A percentile compares a stretch with the other conserved stretches of the same genome.
phyloP scores from a whole-genome alignment of 148 eudicot genomes.

The Persicaria tinctoria region DNA sequence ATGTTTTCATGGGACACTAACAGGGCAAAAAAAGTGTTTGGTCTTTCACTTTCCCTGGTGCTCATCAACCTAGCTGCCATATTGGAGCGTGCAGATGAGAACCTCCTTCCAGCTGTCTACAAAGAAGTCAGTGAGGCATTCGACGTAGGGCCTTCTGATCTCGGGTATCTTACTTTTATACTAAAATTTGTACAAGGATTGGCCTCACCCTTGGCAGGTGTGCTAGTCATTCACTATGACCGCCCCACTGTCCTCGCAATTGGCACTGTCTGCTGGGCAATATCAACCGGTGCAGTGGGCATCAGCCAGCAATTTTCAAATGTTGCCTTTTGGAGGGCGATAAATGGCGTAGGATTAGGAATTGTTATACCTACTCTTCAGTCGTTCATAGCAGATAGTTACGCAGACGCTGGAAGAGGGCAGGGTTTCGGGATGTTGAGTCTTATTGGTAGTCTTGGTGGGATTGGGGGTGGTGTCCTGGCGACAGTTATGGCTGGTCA shows the following conservation, averaged over 20 bases:
- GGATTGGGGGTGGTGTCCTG: slow-evolving; percentile 82
- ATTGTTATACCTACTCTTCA: slow-evolving; percentile 94
- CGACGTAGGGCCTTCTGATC: slow-evolving; percentile 74
- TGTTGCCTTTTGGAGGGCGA: slow-evolving; percentile 84
- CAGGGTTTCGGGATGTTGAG: slow-evolving; percentile 73
- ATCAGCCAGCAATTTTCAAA: slow-evolving; percentile 56
- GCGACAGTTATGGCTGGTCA: slow-evolving; percentile 86
- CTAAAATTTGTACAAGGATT: slow-evolving; percentile 71
- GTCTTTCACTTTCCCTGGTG: slow-evolving; percentile 70
- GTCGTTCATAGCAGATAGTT: slow-evolving; percentile 91
- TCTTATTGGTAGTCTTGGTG: slow-evolving; percentile 76
- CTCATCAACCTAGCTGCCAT: slow-evolving; percentile 92
- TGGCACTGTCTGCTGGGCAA: slow-evolving; percentile 89
- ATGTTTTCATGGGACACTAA: not conserved
- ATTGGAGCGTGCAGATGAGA: slow-evolving; percentile 94
- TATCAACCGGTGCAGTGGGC: slow-evolving; percentile 95
- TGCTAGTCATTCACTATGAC: slow-evolving; percentile 71
- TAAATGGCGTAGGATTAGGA: slow-evolving; percentile 94
- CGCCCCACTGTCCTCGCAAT: slow-evolving; percentile 82
- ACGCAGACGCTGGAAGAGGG: slow-evolving; percentile 68
- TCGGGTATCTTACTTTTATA: slow-evolving; percentile 81
- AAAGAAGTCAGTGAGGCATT: slow-evolving; percentile 94
- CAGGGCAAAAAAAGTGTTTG: slow-evolving; percentile 60
- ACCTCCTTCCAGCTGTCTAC: slow-evolving; percentile 89
- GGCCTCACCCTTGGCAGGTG: slow-evolving; percentile 89